Evolutionary conservation across 768 basidiomycete species (phyloP).

Genomic region (Hysterangium stoloniferum): DNA sequence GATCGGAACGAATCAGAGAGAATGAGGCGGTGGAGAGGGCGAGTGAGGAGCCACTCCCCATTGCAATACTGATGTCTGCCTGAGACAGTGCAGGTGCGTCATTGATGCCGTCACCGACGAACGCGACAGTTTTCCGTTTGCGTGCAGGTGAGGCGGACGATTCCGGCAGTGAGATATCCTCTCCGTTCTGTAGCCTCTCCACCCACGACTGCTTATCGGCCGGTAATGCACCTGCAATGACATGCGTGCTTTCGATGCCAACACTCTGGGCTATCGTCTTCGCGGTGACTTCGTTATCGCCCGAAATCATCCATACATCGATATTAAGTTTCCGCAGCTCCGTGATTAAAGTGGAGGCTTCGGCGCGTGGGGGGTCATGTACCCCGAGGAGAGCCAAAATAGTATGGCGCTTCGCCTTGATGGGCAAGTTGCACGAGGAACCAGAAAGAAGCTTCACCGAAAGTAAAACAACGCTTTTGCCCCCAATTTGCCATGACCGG

Average conservation of each 20-base stretch:
- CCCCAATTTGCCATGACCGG: slow-evolving; percentile 49
- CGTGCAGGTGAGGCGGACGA: slow-evolving; percentile 21
- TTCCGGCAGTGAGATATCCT: neutral
- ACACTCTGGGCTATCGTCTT: slow-evolving; percentile 59
- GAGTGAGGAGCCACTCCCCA: slow-evolving; percentile 31
- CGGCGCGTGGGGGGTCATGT: slow-evolving; percentile 52
- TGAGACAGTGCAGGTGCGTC: slow-evolving; percentile 52
- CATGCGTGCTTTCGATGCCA: slow-evolving; percentile 57
- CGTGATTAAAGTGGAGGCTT: slow-evolving; percentile 49
- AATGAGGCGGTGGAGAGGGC: slow-evolving; percentile 77
- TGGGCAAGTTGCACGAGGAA: slow-evolving; percentile 10
- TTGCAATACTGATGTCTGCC: slow-evolving; percentile 52
- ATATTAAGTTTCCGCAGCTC: slow-evolving; percentile 45
- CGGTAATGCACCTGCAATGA: slow-evolving; percentile 78
- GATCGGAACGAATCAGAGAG: slow-evolving; percentile 63
- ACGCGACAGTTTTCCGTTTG: slow-evolving; percentile 40
- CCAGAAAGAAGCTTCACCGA: slow-evolving; percentile 28
- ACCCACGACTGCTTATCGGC: slow-evolving; percentile 54
- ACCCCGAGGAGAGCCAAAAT: slow-evolving; percentile 52
- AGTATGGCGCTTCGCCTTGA: slow-evolving; percentile 20
- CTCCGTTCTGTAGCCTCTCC: slow-evolving; percentile 26
- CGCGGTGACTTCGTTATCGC: slow-evolving; percentile 67
- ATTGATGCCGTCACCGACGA: slow-evolving; percentile 58
- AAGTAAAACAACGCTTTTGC: slow-evolving; percentile 64
- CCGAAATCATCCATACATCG: slow-evolving; percentile 74